These are phyloP conservation scores for Fusarium incarnatum DNA, from an alignment of 2,329 filamentous ascomycete species.

Conservation along the genomic window DNA sequence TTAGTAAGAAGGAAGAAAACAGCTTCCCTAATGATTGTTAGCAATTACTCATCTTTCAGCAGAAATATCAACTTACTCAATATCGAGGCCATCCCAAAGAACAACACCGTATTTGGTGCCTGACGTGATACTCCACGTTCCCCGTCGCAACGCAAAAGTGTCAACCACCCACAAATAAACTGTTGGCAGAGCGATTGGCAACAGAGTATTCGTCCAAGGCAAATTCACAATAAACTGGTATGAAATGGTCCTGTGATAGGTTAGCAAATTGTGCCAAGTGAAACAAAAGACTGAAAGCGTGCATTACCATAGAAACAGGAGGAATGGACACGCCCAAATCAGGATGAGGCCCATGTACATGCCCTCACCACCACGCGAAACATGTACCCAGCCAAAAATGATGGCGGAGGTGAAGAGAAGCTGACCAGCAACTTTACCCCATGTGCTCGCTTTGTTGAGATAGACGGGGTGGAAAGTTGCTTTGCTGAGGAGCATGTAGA, in stretches of 20 bases:
- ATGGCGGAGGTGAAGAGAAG: slow-evolving; percentile 58
- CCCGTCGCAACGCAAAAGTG: slow-evolving; percentile 72
- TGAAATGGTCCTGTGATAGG: slow-evolving; percentile 67
- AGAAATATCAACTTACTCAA: slow-evolving; percentile 59
- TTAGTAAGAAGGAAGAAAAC: slow-evolving; percentile 80
- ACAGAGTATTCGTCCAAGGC: slow-evolving; percentile 66
- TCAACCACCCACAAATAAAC: slow-evolving; percentile 80
- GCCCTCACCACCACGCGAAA: slow-evolving; percentile 60
- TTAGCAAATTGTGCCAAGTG: not conserved
- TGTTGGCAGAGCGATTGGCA: slow-evolving; percentile 73
- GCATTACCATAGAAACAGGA: slow-evolving; percentile 59
- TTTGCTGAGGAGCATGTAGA: slow-evolving; percentile 77
- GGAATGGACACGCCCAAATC: slow-evolving; percentile 74
- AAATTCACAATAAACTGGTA: slow-evolving; percentile 72
- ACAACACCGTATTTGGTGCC: slow-evolving; percentile 74
- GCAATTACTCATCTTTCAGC: accelerated
- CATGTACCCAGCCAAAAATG: slow-evolving; percentile 56
- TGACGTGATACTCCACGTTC: slow-evolving; percentile 77
- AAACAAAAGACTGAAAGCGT: not conserved
- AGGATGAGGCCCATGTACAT: slow-evolving; percentile 79
- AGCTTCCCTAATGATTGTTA: slow-evolving; percentile 62
- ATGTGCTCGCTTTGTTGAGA: slow-evolving; percentile 48
- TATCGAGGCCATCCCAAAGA: slow-evolving; percentile 73
- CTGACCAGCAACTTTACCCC: slow-evolving; percentile 61
- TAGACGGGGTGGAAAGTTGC: slow-evolving; percentile 65